Evolutionary conservation across 208 protist species (phyloP).

Genomic region (Wallacemonas rigidus): DNA sequence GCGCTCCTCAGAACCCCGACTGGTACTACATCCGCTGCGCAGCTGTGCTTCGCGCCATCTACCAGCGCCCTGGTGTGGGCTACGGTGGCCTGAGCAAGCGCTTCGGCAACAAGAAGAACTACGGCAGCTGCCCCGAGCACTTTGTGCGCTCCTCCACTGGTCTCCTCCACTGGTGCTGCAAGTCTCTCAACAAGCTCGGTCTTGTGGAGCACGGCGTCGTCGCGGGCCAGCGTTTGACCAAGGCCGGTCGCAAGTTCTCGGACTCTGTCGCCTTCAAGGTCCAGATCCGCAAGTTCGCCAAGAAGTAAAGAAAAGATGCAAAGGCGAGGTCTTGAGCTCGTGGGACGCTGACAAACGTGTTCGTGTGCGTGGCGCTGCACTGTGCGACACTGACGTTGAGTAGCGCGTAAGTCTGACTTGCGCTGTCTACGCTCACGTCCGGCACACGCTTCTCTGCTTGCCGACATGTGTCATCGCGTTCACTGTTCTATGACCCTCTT

Average conservation of each 20-base stretch:
- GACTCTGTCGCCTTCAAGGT: conserved; percentile 96
- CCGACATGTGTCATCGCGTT: no score
- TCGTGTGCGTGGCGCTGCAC: no score
- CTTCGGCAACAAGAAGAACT: conserved; percentile 93
- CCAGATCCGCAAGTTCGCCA: conserved; percentile 64
- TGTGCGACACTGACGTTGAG: no score
- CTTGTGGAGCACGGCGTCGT: conserved; percentile 86
- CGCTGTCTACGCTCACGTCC: no score
- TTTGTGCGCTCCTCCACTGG: conserved; percentile 78
- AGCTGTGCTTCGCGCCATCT: conserved; percentile 96
- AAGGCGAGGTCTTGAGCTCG: no score
- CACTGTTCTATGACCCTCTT: no score
- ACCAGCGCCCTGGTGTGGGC: conserved; percentile 94
- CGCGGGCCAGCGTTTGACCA: conserved; percentile 93
- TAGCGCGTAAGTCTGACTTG: no score
- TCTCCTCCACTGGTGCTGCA: conserved; percentile 94
- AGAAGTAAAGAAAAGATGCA: conserved; percentile 31
- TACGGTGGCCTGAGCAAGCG: conserved; percentile 93
- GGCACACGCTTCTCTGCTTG: no score
- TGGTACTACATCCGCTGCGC: conserved; percentile 98
- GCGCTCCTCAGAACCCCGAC: conserved; percentile 96
- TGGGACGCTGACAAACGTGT: no score
- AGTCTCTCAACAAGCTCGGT: conserved; percentile 93
- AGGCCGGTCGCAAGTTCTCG: conserved; percentile 93
- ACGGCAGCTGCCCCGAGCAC: conserved; percentile 89